A percentile compares a stretch with the other conserved stretches of the same genome.
These are phyloP conservation scores for Coprinopsis marcescibilis DNA, from an alignment of 768 basidiomycete genomes.

Conservation along the genomic window DNA sequence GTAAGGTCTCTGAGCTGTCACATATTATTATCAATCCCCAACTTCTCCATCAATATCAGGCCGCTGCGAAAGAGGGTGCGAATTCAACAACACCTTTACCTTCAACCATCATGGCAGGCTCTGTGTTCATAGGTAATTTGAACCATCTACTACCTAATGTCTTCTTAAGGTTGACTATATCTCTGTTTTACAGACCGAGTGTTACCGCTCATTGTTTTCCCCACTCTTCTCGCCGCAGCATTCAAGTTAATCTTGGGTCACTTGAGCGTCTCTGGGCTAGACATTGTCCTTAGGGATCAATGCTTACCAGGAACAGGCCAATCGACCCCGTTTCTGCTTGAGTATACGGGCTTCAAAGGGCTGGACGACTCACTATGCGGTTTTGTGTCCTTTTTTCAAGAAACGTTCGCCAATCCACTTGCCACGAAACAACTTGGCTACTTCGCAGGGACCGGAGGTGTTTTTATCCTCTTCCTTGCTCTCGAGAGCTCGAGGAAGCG, in stretches of 20 bases:
- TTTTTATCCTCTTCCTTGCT: slow-evolving; percentile 35
- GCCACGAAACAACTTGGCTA: slow-evolving; percentile 31
- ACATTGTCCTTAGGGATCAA: slow-evolving; percentile 20
- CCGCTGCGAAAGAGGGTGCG: neutral
- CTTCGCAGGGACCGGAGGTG: slow-evolving; percentile 26
- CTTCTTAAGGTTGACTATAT: no score
- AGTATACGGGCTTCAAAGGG: slow-evolving; percentile 31
- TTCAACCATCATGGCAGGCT: slow-evolving; percentile 7
- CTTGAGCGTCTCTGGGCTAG: slow-evolving; percentile 24
- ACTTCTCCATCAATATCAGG: neutral
- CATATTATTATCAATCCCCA: no score
- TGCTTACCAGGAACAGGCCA: slow-evolving; percentile 22
- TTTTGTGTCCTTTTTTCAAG: slow-evolving; percentile 44
- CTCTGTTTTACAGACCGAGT: slow-evolving; percentile 13
- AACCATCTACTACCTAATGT: no score
- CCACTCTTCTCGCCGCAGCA: slow-evolving; percentile 29
- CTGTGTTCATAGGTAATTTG: slow-evolving; percentile 12
- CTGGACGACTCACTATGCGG: slow-evolving; percentile 38
- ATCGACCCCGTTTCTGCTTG: slow-evolving; percentile 27
- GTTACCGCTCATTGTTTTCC: slow-evolving; percentile 34
- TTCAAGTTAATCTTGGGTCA: slow-evolving; percentile 31
- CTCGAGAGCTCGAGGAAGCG: slow-evolving; percentile 39
- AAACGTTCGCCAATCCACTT: slow-evolving; percentile 25
- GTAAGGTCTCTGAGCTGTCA: no score
- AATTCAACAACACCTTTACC: neutral